phyloP scores from a whole-genome alignment of 1,284 basidiomycete genomes.

The Microbotryum silenes-acaulis region DNA sequence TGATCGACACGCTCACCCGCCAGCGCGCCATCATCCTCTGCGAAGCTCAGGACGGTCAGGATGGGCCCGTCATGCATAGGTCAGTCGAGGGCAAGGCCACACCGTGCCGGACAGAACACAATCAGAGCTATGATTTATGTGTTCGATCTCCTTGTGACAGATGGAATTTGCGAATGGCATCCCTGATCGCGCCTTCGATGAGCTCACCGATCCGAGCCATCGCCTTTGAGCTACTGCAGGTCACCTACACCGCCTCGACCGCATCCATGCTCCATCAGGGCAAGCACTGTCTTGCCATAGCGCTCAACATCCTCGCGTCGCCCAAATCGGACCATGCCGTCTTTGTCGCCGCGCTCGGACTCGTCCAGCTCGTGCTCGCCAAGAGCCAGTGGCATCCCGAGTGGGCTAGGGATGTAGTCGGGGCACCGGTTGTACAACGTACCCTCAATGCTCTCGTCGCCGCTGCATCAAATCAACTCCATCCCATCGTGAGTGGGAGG shows the following conservation, averaged over 20 bases:
- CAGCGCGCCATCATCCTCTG: constrained; percentile 3
- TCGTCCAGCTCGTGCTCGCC: constrained; percentile 16
- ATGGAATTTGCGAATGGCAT: constrained; percentile 25
- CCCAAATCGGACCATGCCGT: constrained; percentile 16
- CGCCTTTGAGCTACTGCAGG: constrained; percentile 21
- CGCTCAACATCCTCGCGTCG: constrained; percentile 9
- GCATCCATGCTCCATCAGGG: constrained; percentile 13
- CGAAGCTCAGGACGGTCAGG: constrained; percentile 15
- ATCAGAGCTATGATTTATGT: neutral
- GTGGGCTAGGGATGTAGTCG: constrained; percentile 30
- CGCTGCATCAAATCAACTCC: neutral
- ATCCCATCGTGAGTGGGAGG: neutral
- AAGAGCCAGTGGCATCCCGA: constrained; percentile 25
- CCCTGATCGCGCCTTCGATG: constrained; percentile 11
- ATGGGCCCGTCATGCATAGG: constrained; percentile 23
- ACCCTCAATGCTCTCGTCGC: constrained; percentile 13
- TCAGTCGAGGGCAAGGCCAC: neutral
- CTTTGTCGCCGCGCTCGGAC: constrained; percentile 17
- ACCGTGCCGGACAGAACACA: neutral
- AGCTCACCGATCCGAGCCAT: constrained; percentile 12
- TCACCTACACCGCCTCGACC: constrained; percentile 16
- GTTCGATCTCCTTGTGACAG: neutral
- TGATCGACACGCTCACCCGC: neutral
- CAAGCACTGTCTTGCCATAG: constrained; percentile 12
- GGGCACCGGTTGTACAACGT: constrained; percentile 25